Percentiles rank a stretch among this genome's conserved stretches.
phyloP scores from a whole-genome alignment of 2,329 filamentous ascomycete genomes.

The Botrytis aclada region DNA sequence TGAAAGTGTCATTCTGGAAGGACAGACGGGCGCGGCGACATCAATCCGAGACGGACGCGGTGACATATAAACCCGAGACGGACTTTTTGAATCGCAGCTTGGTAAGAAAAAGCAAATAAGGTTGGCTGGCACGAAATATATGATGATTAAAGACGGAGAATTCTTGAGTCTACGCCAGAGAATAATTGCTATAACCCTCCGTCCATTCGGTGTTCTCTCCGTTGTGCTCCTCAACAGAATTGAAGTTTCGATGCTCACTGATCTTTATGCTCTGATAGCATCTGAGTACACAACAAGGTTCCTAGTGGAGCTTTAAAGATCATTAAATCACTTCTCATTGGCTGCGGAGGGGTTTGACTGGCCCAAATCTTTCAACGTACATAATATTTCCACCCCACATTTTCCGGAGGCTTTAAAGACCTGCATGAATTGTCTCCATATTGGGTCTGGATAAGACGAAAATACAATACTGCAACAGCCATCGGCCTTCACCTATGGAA shows the following conservation, averaged over 20 bases:
- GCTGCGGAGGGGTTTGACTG: neutral
- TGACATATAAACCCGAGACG: neutral
- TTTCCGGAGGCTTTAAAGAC: neutral
- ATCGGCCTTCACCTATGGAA: neutral
- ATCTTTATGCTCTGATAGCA: neutral
- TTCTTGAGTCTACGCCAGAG: neutral
- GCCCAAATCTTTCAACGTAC: neutral
- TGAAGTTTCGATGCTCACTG: neutral
- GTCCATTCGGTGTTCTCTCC: neutral
- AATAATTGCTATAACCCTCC: neutral
- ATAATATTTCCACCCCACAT: neutral
- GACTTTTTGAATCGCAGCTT: neutral
- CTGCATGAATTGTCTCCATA: neutral
- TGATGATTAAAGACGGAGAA: neutral
- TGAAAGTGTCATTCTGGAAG: neutral
- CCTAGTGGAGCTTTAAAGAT: neutral
- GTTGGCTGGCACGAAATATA: neutral
- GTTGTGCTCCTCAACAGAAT: neutral
- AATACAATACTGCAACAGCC: neutral
- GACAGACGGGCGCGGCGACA: neutral
- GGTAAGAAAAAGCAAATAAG: neutral
- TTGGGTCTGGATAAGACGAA: no score
- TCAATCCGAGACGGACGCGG: neutral
- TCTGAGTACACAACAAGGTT: neutral
- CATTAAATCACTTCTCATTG: neutral